Percentiles rank a stretch among this genome's conserved stretches.
phyloP scores from a whole-genome alignment of 2,329 filamentous ascomycete genomes.

The Rutstroemia sp. region DNA sequence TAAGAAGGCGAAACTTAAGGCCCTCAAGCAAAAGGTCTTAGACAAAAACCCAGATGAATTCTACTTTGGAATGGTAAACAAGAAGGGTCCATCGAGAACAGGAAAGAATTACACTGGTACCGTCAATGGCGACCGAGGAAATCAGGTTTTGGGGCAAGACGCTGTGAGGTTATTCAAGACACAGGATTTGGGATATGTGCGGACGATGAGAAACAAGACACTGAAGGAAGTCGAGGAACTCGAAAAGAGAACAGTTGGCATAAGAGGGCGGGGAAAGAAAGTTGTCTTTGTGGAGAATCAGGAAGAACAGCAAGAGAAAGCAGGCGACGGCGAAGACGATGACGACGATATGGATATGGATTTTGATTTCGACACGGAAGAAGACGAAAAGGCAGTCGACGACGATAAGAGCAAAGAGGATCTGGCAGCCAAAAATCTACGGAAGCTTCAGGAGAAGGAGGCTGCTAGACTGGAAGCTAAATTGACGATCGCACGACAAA shows the following conservation, averaged over 20 bases:
- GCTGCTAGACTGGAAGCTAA: slow-evolving; percentile 41
- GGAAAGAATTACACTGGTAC: slow-evolving; percentile 48
- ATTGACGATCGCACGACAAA: slow-evolving; percentile 44
- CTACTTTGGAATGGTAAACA: slow-evolving; percentile 63
- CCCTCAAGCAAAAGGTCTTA: slow-evolving; percentile 52
- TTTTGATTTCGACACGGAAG: slow-evolving; percentile 16
- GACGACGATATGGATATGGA: slow-evolving; percentile 22
- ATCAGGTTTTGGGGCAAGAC: slow-evolving; percentile 47
- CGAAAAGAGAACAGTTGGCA: slow-evolving; percentile 44
- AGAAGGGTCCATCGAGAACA: slow-evolving; percentile 45
- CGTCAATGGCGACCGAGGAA: slow-evolving; percentile 50
- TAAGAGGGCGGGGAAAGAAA: slow-evolving; percentile 28
- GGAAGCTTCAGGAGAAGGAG: slow-evolving; percentile 38
- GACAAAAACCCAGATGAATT: slow-evolving; percentile 68
- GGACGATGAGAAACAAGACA: slow-evolving; percentile 53
- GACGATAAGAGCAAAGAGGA: slow-evolving; percentile 10
- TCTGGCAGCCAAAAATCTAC: slow-evolving; percentile 30
- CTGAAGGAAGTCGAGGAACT: slow-evolving; percentile 49
- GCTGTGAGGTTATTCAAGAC: slow-evolving; percentile 59
- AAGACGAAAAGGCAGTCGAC: slow-evolving; percentile 14
- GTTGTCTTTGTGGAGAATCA: slow-evolving; percentile 30
- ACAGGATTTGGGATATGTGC: slow-evolving; percentile 58
- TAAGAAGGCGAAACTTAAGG: slow-evolving; percentile 54
- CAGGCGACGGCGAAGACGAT: slow-evolving; percentile 14
- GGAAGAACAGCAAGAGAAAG: slow-evolving; percentile 19